phyloP scores from a whole-genome alignment of 164 flowering plant genomes.

The Magnolia kwangsiensis region DNA sequence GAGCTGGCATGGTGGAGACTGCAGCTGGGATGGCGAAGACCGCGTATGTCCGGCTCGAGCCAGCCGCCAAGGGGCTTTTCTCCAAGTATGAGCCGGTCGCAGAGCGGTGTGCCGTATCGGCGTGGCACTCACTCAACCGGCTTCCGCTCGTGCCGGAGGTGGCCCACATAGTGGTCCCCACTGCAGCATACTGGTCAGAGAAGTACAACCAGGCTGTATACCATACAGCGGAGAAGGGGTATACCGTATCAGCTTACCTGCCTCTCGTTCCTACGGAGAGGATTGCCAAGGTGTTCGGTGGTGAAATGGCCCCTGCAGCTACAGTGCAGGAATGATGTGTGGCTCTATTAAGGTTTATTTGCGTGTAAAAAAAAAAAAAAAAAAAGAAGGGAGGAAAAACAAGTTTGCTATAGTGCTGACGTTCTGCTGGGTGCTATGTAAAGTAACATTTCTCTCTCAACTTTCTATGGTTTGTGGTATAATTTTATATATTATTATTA shows the following conservation, averaged over 20 bases:
- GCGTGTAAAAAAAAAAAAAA: no score
- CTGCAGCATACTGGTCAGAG: conserved; percentile 63
- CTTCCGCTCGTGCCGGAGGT: conserved; percentile 74
- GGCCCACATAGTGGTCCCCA: conserved; percentile 59
- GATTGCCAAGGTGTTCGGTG: conserved; percentile 66
- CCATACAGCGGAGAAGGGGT: conserved; percentile 46
- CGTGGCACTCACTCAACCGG: conserved; percentile 57
- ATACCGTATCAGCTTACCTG: conserved; percentile 36
- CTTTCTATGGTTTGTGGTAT: no score
- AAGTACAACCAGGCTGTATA: conserved; percentile 60
- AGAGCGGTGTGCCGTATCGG: conserved; percentile 61
- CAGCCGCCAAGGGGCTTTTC: conserved; percentile 54
- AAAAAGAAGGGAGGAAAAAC: no score
- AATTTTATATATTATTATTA: no score
- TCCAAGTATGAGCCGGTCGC: conserved; percentile 65
- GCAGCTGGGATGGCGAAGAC: conserved; percentile 41
- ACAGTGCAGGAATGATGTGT: neutral
- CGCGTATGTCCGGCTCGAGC: conserved; percentile 50
- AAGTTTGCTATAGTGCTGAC: no score
- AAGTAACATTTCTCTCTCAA: no score
- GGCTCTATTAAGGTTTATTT: no score
- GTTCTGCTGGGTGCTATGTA: no score
- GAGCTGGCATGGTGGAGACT: conserved; percentile 48
- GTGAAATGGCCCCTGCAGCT: neutral
- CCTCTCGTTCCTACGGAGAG: conserved; percentile 74